These are phyloP conservation scores for Saccharomycopsis vini DNA, from an alignment of 805 yeast genomes.

Conservation along the genomic window DNA sequence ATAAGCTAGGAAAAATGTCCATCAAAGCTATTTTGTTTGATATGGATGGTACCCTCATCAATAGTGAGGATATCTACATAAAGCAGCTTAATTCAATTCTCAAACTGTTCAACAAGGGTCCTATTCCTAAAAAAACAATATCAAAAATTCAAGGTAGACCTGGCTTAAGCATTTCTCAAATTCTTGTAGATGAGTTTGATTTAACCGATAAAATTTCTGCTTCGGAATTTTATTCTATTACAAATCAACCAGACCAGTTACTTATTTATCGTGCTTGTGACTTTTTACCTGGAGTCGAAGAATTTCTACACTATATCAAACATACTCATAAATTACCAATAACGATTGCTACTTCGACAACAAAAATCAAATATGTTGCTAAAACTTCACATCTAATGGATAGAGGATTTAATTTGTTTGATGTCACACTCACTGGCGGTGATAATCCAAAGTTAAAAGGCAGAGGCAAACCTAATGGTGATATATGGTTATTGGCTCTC, in stretches of 20 bases:
- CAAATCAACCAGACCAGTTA: conserved; percentile 22
- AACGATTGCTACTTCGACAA: conserved; percentile 86
- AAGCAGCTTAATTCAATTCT: conserved; percentile 8
- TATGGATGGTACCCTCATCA: conserved; percentile 91
- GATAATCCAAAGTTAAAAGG: conserved; percentile 80
- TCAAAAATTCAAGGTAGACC: conserved; percentile 85
- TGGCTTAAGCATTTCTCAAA: conserved; percentile 63
- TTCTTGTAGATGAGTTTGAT: conserved; percentile 57
- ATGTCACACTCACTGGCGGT: conserved; percentile 58
- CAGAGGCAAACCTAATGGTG: conserved; percentile 88
- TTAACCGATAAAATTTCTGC: conserved; percentile 48
- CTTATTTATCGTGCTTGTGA: conserved; percentile 43
- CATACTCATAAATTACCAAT: conserved; percentile 53
- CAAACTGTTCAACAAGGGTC: conserved; percentile 56
- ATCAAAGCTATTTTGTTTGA: conserved; percentile 63
- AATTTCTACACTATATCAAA: conserved; percentile 45
- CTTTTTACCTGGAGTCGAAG: conserved; percentile 81
- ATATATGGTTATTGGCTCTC: conserved; percentile 82
- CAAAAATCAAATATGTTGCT: conserved; percentile 44
- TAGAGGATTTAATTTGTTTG: conserved; percentile 57
- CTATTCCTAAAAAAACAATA: conserved; percentile 84
- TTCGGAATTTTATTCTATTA: conserved; percentile 47
- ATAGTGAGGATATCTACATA: conserved; percentile 88
- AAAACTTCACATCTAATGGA: conserved; percentile 61
- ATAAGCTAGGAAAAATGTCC: too few relatives aligned